Evolutionary conservation across 495 filamentous ascomycete genomes (phyloP), one percentile per base, ranked within the genome.

Genomic region (Xylaria bambusicola): DNA sequence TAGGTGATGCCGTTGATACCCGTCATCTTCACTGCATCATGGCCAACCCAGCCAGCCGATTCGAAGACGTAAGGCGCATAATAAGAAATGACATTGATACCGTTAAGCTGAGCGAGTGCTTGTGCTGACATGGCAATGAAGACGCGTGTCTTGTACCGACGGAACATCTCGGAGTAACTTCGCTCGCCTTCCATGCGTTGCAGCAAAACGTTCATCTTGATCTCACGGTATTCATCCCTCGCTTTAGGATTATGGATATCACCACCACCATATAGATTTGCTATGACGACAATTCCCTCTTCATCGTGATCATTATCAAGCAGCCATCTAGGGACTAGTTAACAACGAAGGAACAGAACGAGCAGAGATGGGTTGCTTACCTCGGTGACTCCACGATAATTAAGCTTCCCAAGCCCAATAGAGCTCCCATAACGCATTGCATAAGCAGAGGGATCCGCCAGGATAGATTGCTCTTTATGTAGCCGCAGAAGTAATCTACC

Each of bases 61-160:
- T 97, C 93, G 67, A 98, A 98, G 24, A 98, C 94, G 23, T 93
- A 82, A 2, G 95, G 95, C 0, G 95, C 93, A 65, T 98, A 98
- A 77, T 98, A 98, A 17, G 94, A 98, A 54, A 98, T 98, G 63
- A 98, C 95, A 75, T 98, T 98, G 74, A 98, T 98, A 45, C 94
- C 94, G 75, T 98, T 98, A 21, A 98, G 82, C 72, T 98, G 94
- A 17, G 94, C 95, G 52, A 98, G 82, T 1, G 89, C 90, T 68
- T 98, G 94, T 5, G 94, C 94, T 7, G 94, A 98, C 95, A 98
- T 98, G 72, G 94, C 94, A 74, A 98, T 98, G 68, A 98, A 88
- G 62, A 98, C 92, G 36, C 94, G 91, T 62, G 87, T 93, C 65
- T 81, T 81, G 76, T 98, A 98, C 40, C 94, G 86, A 55, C 79